Evolutionary conservation across 1,139 yeast species (phyloP), one percentile per base, ranked within the genome.

Genomic region (Zygoascus sp.): DNA sequence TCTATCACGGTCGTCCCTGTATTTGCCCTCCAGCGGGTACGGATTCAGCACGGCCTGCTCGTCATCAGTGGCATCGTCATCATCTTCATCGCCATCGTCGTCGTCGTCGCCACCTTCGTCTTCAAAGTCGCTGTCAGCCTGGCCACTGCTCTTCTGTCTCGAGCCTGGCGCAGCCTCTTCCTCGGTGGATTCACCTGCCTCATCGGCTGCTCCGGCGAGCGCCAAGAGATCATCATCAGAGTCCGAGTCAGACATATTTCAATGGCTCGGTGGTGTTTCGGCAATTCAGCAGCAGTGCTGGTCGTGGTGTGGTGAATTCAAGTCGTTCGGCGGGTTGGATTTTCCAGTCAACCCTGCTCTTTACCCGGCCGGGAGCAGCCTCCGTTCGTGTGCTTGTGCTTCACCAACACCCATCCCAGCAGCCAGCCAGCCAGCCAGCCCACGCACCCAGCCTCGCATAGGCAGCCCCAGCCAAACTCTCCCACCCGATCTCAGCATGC

Each of bases 21-120:
- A 92, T 61, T 88, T 88, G 13, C 96, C 96, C 62, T 89, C 97
- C 49, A 92, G 68, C 2, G 98, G 98, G 64, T 90, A 92, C 6
- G 97, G 98, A 56, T 83, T 76, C 46, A 70, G 71, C 20, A 64
- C 67, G 7, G 63, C 67, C 25, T 70, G 77, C 1, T 67, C 74
- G 2, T 67, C 74, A 3, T 66, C 75, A 9, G 71, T 74, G 8
- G 66, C 75, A 16, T 63, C 73, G 2, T 63, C 73, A n/a, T 60
- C 69, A 3, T 61, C 67, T 27, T 65, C 72, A 36, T 67, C 70
- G 40, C 64, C 73, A 19, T 50, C 58, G 34, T 61, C 65, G 40
- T 53, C 59, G 15, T 47, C 57, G 3, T 56, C 62, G 32, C 58
- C 65, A 8, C 53, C 62, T 5, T 54, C 62, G 5, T 63, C 62